A percentile compares a stretch with the other conserved stretches of the same genome.
Evolutionary conservation across 2,329 filamentous ascomycete genomes (phyloP).

Genomic region (Neonectria coccinea): DNA sequence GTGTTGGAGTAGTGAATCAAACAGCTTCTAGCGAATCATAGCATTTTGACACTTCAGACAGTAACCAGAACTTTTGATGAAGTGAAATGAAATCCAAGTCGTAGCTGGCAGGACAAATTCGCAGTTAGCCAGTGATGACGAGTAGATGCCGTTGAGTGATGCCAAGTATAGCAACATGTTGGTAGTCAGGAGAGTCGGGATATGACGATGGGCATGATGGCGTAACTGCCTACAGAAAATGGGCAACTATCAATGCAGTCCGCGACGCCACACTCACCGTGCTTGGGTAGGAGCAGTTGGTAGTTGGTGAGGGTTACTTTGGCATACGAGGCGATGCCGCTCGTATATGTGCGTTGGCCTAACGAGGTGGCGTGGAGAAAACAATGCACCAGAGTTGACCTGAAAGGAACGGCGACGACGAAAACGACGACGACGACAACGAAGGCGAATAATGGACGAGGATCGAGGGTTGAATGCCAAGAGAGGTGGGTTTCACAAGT

Average conservation of each 20-base stretch:
- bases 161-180: background rate
- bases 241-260: conserved; percentile 2
- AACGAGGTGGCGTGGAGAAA: background rate
- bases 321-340: conserved; percentile 14
- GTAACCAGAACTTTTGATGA: conserved; percentile 1
- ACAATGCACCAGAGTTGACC: background rate
- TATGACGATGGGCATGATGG: background rate
- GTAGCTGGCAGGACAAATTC: conserved; percentile 12
- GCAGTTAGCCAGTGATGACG: conserved; percentile 4
- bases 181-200: background rate
- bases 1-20: conserved; percentile 5
- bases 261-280: conserved; percentile 8
- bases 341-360: conserved; percentile 12
- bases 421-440: background rate
- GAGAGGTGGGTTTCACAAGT: conserved; percentile 23
- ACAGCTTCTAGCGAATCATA: conserved; percentile 14
- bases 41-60: conserved; percentile 7
- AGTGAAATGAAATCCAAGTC: conserved; percentile 2
- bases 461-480: conserved; percentile 8
- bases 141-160: background rate
- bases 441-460: background rate
- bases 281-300: background rate
- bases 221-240: background rate
- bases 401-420: background rate
- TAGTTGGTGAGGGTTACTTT: conserved; percentile 2